A percentile compares a stretch with the other conserved stretches of the same genome.
Evolutionary conservation across 1,139 yeast species (phyloP).

Genomic region (Nematodospora anomalae): DNA sequence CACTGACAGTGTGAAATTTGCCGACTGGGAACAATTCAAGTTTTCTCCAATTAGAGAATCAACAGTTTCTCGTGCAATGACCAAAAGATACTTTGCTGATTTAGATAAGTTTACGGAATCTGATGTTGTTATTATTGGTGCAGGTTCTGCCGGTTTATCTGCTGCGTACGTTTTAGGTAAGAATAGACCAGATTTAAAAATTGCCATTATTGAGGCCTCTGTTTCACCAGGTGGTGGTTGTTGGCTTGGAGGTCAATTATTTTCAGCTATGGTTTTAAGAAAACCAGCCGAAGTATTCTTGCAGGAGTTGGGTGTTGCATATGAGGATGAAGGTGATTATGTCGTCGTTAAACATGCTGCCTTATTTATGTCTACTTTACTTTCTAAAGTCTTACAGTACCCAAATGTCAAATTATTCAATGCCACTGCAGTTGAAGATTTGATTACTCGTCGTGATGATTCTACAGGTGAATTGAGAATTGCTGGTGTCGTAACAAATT

Average conservation of each 20-base stretch:
- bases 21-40: slow-evolving; percentile 67
- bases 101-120: slow-evolving; percentile 74
- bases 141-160: slow-evolving; percentile 76
- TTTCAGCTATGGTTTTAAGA: slow-evolving; percentile 77
- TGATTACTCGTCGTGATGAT: slow-evolving; percentile 67
- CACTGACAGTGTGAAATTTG: slow-evolving; percentile 28
- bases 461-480: slow-evolving; percentile 57
- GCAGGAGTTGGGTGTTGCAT: slow-evolving; percentile 62
- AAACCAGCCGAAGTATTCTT: slow-evolving; percentile 74
- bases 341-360: slow-evolving; percentile 85
- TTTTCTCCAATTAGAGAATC: slow-evolving; percentile 78
- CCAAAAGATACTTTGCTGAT: slow-evolving; percentile 71
- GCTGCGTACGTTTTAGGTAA: slow-evolving; percentile 74
- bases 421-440: slow-evolving; percentile 80
- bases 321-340: slow-evolving; percentile 79
- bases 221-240: slow-evolving; percentile 84
- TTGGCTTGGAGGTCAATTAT: slow-evolving; percentile 79
- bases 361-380: slow-evolving; percentile 68
- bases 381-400: slow-evolving; percentile 67
- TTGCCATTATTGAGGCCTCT: slow-evolving; percentile 72
- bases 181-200: slow-evolving; percentile 73
- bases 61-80: slow-evolving; percentile 83
- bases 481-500: slow-evolving; percentile 81
- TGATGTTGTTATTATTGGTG: slow-evolving; percentile 75
- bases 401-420: slow-evolving; percentile 78